These are phyloP conservation scores for Apophysomyces trapeziformis DNA, from an alignment of 371 early-diverging fungal species.

Conservation along the genomic window DNA sequence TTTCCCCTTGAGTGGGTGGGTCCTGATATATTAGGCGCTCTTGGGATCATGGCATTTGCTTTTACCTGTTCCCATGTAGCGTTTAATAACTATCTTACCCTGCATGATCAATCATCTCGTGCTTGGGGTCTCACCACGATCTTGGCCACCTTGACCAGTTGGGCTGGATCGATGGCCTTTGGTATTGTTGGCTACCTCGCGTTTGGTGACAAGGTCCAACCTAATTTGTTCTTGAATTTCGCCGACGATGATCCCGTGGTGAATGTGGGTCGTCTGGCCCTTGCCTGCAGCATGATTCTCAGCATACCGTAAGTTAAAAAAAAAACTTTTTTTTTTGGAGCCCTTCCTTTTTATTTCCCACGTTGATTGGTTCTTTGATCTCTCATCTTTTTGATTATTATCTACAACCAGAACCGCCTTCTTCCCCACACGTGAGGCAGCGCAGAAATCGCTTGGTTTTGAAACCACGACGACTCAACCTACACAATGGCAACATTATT, in stretches of 20 bases:
- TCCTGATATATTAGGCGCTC: slow-evolving; percentile 55
- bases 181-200: slow-evolving; percentile 59
- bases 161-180: slow-evolving; percentile 58
- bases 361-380: neutral
- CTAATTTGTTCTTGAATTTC: slow-evolving; percentile 65
- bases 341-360: neutral
- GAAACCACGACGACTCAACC: slow-evolving; percentile 48
- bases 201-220: slow-evolving; percentile 56
- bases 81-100: slow-evolving; percentile 56
- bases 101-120: slow-evolving; percentile 45
- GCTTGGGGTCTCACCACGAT: slow-evolving; percentile 54
- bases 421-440: slow-evolving; percentile 57
- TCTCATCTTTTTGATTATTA: neutral
- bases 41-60: slow-evolving; percentile 69
- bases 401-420: slow-evolving; percentile 38
- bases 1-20: slow-evolving; percentile 52
- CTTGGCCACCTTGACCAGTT: slow-evolving; percentile 51
- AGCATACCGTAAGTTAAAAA: slow-evolving; percentile 49
- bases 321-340: too few relatives aligned
- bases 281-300: slow-evolving; percentile 60
- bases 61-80: slow-evolving; percentile 66
- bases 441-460: slow-evolving; percentile 59
- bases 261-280: slow-evolving; percentile 58
- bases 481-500: slow-evolving; percentile 42
- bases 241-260: slow-evolving; percentile 53